Evolutionary conservation across 192 early-diverging fungal genomes (phyloP).

Genomic region (Coemansia furcata): DNA sequence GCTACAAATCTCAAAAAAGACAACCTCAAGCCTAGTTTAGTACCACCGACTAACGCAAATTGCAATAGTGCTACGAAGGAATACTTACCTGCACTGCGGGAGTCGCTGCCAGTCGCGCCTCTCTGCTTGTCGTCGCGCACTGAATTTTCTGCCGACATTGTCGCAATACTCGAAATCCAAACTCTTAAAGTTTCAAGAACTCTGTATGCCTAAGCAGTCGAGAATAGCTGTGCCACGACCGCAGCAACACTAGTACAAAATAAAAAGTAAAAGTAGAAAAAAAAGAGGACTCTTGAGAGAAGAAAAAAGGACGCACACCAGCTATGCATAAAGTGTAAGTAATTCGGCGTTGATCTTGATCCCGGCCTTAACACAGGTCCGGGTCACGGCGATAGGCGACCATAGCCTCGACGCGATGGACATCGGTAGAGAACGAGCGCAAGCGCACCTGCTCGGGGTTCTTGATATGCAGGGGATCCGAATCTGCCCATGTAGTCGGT

Average conservation of each 20-base stretch:
- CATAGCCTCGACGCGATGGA: slow-evolving; percentile 81
- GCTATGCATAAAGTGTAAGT: neutral
- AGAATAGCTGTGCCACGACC: neutral
- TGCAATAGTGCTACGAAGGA: neutral
- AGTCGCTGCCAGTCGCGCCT: slow-evolving; percentile 1
- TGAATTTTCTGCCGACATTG: slow-evolving; percentile 2
- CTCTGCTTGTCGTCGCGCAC: neutral
- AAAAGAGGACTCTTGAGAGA: neutral
- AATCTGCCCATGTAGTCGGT: slow-evolving; percentile 82
- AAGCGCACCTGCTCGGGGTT: slow-evolving; percentile 85
- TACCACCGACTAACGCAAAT: neutral
- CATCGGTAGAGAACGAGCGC: slow-evolving; percentile 77
- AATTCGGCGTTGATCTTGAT: neutral
- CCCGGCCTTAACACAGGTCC: slow-evolving; percentile 40
- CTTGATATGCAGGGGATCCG: slow-evolving; percentile 72
- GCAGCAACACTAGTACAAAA: neutral
- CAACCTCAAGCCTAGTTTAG: neutral
- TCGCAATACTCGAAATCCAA: neutral
- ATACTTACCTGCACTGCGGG: slow-evolving; percentile 18
- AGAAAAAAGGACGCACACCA: neutral
- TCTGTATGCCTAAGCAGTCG: neutral
- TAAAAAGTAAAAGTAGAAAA: neutral
- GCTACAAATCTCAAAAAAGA: neutral
- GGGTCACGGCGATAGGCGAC: slow-evolving; percentile 78
- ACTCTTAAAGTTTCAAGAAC: neutral